Conservation (phyloP, 108 stramenopile species). For the Cyclotella sp. region DNA sequence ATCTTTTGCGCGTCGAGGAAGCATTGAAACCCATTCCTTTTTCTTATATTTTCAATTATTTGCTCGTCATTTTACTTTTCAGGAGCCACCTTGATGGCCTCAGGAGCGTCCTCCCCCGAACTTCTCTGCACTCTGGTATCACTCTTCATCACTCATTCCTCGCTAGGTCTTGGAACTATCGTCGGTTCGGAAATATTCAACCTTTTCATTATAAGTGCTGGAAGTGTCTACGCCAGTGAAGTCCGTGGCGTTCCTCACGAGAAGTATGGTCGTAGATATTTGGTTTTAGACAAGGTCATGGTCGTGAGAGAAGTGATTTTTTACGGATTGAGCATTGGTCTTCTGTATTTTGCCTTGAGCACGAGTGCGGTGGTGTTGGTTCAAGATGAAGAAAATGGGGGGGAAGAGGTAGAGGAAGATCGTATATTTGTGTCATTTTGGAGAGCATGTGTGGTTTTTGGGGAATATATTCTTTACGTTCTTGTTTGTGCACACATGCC, state of each 20-base stretch:
- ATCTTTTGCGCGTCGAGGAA: background rate
- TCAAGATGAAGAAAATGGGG: slow-evolving; percentile 43
- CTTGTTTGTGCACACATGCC: slow-evolving; percentile 72
- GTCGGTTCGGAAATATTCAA: slow-evolving; percentile 81
- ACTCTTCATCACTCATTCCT: slow-evolving; percentile 83
- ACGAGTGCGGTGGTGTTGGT: slow-evolving; percentile 32
- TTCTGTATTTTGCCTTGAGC: slow-evolving; percentile 65
- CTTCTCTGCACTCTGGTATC: slow-evolving; percentile 70
- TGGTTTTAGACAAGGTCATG: slow-evolving; percentile 65
- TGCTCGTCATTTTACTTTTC: no score
- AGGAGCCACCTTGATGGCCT: slow-evolving; percentile 85
- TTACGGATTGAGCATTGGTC: slow-evolving; percentile 66
- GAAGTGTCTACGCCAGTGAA: slow-evolving; percentile 66
- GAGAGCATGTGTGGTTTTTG: slow-evolving; percentile 68
- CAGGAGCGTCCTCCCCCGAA: slow-evolving; percentile 83
- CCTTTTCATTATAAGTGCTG: slow-evolving; percentile 85
- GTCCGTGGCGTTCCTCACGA: slow-evolving; percentile 12
- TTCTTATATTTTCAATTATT: no score
- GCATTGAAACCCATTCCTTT: background rate
- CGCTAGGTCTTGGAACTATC: slow-evolving; percentile 84
- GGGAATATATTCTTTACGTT: slow-evolving; percentile 75
- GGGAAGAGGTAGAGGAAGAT: slow-evolving; percentile 36
- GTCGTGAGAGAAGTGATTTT: slow-evolving; percentile 72
- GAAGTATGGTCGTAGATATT: slow-evolving; percentile 46
- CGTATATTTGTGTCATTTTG: slow-evolving; percentile 66